Base-by-base conservation (phyloP, 2,329 filamentous ascomycete species). In the Pseudogymnoascus sp. region DNA sequence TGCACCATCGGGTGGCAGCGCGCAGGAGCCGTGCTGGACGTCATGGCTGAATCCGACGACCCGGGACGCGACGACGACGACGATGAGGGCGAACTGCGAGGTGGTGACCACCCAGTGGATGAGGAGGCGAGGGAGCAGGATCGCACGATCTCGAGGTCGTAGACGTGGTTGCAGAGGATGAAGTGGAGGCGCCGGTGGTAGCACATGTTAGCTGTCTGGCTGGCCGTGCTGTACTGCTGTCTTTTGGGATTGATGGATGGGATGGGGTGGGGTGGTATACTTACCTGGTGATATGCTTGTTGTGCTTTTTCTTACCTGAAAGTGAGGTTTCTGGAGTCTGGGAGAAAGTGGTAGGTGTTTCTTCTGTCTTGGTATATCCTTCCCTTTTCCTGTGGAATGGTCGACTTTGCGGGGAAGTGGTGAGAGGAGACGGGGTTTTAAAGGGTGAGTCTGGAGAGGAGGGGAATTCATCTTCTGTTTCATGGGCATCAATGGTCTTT, bases 141-240 rank as follows among this genome's bases (percentile, higher is more conserved):
- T 4, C 68, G 67, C 10, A 76, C 65, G 0, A 74, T 71, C 4
- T 71, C 70, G 1, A 69, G 64, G 16, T 77, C 74, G 16, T 67
- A 64, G 5, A 79, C 78, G 62, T 78, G 78, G 44, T 81, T 79
- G 34, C 81, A 79, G 74, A 84, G 86, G 3, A 81, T 71, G 70
- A 87, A 84, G n/a, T 84, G 80, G 4, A 87, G 79, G 63, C 74
- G 77, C 14, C 86, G 73, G 18, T 81, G 75, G 1, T 56, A 56
- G 46, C 46, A 56, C 46, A 56, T 56, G 5, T 16, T 23, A 21
- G 21, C 21, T 31, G 25, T 8, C 8, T 18, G 8, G 46, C 8
- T 56, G 25, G 2, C 5, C 11, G 46, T 53, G 46, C 14, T 11
- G 46, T 11, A 8, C 1, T 2, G 8, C 6, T n/a, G 21, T 16